Evolutionary conservation across 305 asterid species (phyloP), one percentile per base, ranked within the genome.

Genomic region (Fraxinus floribunda): DNA sequence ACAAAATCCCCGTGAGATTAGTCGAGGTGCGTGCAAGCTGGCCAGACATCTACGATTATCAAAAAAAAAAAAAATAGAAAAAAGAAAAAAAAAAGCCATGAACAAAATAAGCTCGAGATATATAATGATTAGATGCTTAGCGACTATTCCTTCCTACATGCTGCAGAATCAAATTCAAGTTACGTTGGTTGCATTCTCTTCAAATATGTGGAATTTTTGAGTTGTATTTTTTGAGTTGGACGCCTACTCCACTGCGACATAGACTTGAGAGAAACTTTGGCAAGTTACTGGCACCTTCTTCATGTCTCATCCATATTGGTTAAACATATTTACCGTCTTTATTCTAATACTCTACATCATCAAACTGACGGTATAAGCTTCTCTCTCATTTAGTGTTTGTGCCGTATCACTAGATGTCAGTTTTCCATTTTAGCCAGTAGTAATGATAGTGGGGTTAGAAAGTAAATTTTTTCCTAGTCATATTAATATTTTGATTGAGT

Each of bases 271-370:
- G 32, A 49, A 57, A 30, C 1, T 24, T 26, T 74, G 46, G 80
- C 57, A 38, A 75, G 83, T 79, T 70, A 30, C 39, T 30, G 18
- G 22, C 76, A 20, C 62, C 80, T 79, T 11, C 49, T 73, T 73
- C 24, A 60, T 60, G 77, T 74, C 75, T 18, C 79, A 64, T 64
- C 34, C 7, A 24, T 22, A 64, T 0, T 24, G 72, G 77, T 75
- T 64, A 57, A 10, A 74, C 64, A 77, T 82, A 72, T 49, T 9
- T 52, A 52, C 39, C 29, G 52, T 36, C 36, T 35, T 22, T 16
- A 18, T 62, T 77, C 46, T 77, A 11, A 30, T 68, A 38, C 34
- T 68, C 73, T 22, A 68, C 24, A 49, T 34, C 52, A 60, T 20
- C 0, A 52, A 78, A 30, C 8, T 36, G 36, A 77, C 1, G 73